Percentiles rank a stretch among this genome's conserved stretches.
Conservation (phyloP, 1,139 yeast species). For the Suhomyces yuchorum region DNA sequence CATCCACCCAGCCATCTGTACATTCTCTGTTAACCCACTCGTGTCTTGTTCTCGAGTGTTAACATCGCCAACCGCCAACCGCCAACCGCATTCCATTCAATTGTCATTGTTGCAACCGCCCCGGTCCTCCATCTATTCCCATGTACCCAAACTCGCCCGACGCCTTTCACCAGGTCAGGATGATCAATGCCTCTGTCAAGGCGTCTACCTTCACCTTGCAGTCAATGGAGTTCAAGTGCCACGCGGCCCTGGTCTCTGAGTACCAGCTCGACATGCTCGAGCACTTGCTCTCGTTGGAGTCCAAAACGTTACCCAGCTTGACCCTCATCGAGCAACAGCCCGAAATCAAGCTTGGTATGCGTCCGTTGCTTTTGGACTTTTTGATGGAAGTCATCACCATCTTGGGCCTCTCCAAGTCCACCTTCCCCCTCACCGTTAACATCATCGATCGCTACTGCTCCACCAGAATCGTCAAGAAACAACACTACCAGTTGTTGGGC, state of each 20-base stretch:
- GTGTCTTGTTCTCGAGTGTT: neutral
- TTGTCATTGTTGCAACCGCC: neutral
- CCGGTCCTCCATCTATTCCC: slow-evolving; percentile 2
- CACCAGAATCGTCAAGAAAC: slow-evolving; percentile 51
- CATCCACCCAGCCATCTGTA: neutral
- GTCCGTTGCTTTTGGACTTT: slow-evolving; percentile 54
- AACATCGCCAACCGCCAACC: neutral
- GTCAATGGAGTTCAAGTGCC: slow-evolving; percentile 40
- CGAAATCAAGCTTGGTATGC: slow-evolving; percentile 51
- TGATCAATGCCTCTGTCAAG: slow-evolving; percentile 35
- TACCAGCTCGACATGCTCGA: slow-evolving; percentile 45
- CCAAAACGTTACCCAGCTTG: slow-evolving; percentile 38
- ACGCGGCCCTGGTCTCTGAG: slow-evolving; percentile 39
- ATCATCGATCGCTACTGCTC: slow-evolving; percentile 56
- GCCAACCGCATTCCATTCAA: neutral
- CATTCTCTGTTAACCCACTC: neutral
- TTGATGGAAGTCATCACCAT: slow-evolving; percentile 56
- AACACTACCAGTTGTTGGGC: slow-evolving; percentile 68
- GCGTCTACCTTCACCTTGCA: slow-evolving; percentile 39
- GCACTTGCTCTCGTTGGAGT: slow-evolving; percentile 41
- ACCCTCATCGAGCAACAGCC: slow-evolving; percentile 53
- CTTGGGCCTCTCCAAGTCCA: slow-evolving; percentile 49
- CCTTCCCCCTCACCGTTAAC: slow-evolving; percentile 57
- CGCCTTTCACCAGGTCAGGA: slow-evolving; percentile 39
- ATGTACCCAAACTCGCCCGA: slow-evolving; percentile 34